Evolutionary conservation across 495 filamentous ascomycete species (phyloP).

Genomic region (Rusavskia elegans): DNA sequence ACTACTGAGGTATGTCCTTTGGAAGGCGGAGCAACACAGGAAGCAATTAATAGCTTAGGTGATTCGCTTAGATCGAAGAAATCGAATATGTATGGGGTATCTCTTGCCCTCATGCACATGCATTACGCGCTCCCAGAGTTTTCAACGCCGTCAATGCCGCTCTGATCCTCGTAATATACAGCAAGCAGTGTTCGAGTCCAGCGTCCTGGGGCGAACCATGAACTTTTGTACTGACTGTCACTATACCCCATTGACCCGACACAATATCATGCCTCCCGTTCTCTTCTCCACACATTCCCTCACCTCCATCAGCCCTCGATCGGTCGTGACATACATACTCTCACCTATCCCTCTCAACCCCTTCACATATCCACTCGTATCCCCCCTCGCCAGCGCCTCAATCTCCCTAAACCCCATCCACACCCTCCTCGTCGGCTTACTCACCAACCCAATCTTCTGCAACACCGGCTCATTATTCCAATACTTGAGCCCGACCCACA

Average conservation of each 20-base stretch:
- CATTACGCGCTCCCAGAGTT: too few species aligned
- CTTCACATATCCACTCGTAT: conserved; percentile 43
- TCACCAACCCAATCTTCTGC: conserved; percentile 48
- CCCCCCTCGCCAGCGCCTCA: conserved; percentile 47
- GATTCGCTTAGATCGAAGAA: background rate
- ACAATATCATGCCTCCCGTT: conserved; percentile 70
- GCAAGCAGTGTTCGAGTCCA: too few species aligned
- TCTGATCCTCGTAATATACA: too few species aligned
- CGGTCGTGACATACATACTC: conserved; percentile 64
- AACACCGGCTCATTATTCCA: conserved; percentile 77
- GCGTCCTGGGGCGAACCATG: too few species aligned
- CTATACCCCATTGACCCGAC: conserved; percentile 37
- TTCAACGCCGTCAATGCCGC: too few species aligned
- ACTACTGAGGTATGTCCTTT: background rate
- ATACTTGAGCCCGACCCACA: conserved; percentile 95
- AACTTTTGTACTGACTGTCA: background rate
- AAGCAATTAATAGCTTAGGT: too few species aligned
- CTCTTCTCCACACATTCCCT: conserved; percentile 77
- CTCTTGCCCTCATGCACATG: background rate
- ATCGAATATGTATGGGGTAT: background rate
- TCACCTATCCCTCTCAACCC: conserved; percentile 70
- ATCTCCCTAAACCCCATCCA: conserved; percentile 45
- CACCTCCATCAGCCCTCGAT: conserved; percentile 66
- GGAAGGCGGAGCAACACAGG: background rate
- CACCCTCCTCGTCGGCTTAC: conserved; percentile 60